Base-by-base conservation (phyloP, 805 yeast genomes). In the Hyphopichia homilentoma region DNA sequence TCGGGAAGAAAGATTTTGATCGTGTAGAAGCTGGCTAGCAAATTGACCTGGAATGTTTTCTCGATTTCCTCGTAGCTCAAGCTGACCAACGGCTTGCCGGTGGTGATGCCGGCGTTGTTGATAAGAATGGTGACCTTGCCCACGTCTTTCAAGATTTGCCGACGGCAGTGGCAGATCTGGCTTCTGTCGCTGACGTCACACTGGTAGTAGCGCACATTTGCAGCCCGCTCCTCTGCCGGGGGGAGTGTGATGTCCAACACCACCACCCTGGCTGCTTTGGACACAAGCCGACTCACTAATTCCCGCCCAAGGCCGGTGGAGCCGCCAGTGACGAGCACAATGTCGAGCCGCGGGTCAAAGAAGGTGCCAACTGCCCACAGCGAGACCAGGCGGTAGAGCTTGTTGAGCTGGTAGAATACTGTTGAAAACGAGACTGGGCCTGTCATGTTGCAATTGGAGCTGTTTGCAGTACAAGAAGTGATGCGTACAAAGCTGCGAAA, bases 271-370 rank as follows among this genome's bases (percentile, higher is more conserved):
- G 76, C 71, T 0, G 67, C 68, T 16, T 59, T 50, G 6, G 42
- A 41, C 5, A 61, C 54, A 33, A 89, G 70, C 16, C 49, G 48
- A 11, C 44, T 40, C 0, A 71, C 84, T 3, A 90, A 40, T 40
- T 77, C 84, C 25, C 59, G 61, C 0, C 97, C 97, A 7, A 90
- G 64, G 0, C 97, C 97, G 0, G 77, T 62, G 3, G 74, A 52
- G 0, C 97, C 97, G 0, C 97, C 97, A 0, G 97, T 89, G 14
- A 90, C 63, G 4, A 88, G 57, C 0, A 79, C 82, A 7, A 82
- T 64, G 47, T 85, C 95, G 7, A 64, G 56, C 16, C 50, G 54
- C 0, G 75, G 72, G 23, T 77, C 81, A 38, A 72, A 70, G 7
- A 59, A 61, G 35, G 68, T 71, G 1, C 85, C 85, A 14, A 78